Base-by-base conservation (phyloP, 306 rosid genomes). In the Comarum palustre region DNA sequence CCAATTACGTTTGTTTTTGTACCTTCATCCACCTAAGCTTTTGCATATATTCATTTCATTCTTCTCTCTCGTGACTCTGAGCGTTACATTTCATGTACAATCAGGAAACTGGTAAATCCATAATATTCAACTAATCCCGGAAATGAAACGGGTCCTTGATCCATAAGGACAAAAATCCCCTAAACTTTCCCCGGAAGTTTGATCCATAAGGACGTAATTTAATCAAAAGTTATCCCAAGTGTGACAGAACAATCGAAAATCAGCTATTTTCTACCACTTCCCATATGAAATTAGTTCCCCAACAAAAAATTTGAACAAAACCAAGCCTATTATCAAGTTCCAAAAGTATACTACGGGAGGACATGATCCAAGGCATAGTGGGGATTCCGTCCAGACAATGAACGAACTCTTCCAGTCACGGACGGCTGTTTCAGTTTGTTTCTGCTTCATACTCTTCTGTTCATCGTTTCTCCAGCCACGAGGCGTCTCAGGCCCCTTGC, bases 301-400 rank as follows among this genome's bases (percentile, higher is more conserved):
- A 19, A 71, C 70, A 75, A 79, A 43, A 36, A 50, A 32, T 27
- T 59, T 8, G 47, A 87, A 70, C 82, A 89, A 54, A 41, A 73
- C 0, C 43, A 48, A 13, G 50, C 86, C 87, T 7, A 79, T 6
- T 16, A 80, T 16, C n/a, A 65, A 57, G 45, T 82, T 78, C 36
- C 50, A 47, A 32, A 73, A 36, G 76, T 81, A 82, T 20, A 78
- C 87, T 0, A 72, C 72, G 1, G 66, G 92, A 0, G 88, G 82
- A 60, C 63, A 71, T 25, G 78, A 74, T 58, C 69, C 72, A 50
- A 72, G 69, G 75, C 69, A 70, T 32, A 73, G 16, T 7, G 50
- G 76, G 72, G 78, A 43, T 4, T 77, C 54, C 61, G 84, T 84
- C 70, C 47, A 20, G 75, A 45, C 58, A 59, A 75, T 25, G 78